Evolutionary conservation across 2,329 filamentous ascomycete species (phyloP), one percentile per base, ranked within the genome.

Genomic region (Akanthomyces dipterigenus): DNA sequence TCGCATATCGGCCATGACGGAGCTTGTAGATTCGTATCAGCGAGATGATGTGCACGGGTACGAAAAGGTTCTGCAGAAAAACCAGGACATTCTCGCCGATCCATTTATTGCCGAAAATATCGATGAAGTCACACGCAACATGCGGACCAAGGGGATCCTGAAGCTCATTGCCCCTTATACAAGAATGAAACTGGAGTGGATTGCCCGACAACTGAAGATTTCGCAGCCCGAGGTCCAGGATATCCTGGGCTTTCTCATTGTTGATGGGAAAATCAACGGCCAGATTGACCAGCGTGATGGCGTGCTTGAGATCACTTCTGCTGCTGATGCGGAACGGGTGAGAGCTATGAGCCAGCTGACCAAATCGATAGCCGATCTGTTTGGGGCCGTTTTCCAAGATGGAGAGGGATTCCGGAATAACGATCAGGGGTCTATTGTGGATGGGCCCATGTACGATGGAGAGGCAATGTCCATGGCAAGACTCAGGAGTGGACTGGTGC

Each of bases 71-170:
- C 80, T 99, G 61, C 87, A 91, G 69, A 87, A 87, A 70, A 96
- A 97, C 77, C 88, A 88, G 69, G 95, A 97, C 71, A 87, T 99
- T 28, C 81, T 98, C 43, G 86, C 88, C 14, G 95, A 99, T 73
- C 88, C 90, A 0, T 99, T 98, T 77, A 99, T 99, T 68, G 93
- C 93, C 31, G 95, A 98, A 77, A 98, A 99, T 72, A 99, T 99
- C 67, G 95, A 98, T 74, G 95, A 99, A 77, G 93, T 99, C 62
- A 99, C 93, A 57, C 90, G 95, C 48, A 97, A 95, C 75, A 96
- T 99, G 89, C 90, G 95, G 60, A 98, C 93, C 66, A 97, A 97
- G 80, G 93, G 93, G 1, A 87, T 98, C 11, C 78, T 96, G 65
- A 96, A 95, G 76, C 81, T 98, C 26, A 95, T 98, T 65, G 92